Conservation (phyloP, 345 rosid species). For the Euphorbia pulcherrima region DNA sequence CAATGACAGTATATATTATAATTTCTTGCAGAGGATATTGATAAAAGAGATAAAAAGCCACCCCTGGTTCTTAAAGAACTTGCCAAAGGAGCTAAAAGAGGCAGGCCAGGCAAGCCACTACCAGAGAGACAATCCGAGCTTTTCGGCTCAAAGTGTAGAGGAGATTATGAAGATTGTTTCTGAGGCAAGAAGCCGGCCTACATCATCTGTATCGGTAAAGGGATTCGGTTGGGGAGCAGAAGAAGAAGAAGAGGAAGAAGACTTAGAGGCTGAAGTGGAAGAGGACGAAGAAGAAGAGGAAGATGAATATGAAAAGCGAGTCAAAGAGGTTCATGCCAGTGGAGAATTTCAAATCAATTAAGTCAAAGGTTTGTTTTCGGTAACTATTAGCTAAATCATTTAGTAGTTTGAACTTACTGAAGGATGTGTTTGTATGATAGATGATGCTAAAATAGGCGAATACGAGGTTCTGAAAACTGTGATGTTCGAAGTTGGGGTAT, state of each 20-base stretch:
- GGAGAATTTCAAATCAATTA: slow-evolving; percentile 60
- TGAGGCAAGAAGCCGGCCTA: slow-evolving; percentile 75
- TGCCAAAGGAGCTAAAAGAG: slow-evolving; percentile 81
- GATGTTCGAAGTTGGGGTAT: background rate
- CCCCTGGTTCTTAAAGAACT: slow-evolving; percentile 92
- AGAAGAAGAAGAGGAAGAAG: slow-evolving; percentile 56
- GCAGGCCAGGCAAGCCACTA: slow-evolving; percentile 71
- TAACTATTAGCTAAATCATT: slow-evolving; percentile 5
- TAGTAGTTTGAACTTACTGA: slow-evolving; percentile 5
- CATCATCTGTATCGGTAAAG: slow-evolving; percentile 45
- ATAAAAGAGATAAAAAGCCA: slow-evolving; percentile 41
- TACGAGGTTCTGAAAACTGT: background rate
- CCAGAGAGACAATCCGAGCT: slow-evolving; percentile 69
- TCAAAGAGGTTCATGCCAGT: slow-evolving; percentile 83
- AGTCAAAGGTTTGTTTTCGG: background rate
- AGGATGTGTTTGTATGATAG: slow-evolving; percentile 12
- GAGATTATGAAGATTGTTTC: slow-evolving; percentile 89
- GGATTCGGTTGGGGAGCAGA: slow-evolving; percentile 69
- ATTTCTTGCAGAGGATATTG: slow-evolving; percentile 25
- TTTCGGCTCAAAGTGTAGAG: slow-evolving; percentile 67
- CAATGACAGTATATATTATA: background rate
- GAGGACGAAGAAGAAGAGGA: slow-evolving; percentile 64
- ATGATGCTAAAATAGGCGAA: background rate
- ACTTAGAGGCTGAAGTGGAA: slow-evolving; percentile 51
- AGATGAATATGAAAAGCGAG: slow-evolving; percentile 87